phyloP scores from a whole-genome alignment of 2,329 filamentous ascomycete species.

The Aspergillus puulaauensis region DNA sequence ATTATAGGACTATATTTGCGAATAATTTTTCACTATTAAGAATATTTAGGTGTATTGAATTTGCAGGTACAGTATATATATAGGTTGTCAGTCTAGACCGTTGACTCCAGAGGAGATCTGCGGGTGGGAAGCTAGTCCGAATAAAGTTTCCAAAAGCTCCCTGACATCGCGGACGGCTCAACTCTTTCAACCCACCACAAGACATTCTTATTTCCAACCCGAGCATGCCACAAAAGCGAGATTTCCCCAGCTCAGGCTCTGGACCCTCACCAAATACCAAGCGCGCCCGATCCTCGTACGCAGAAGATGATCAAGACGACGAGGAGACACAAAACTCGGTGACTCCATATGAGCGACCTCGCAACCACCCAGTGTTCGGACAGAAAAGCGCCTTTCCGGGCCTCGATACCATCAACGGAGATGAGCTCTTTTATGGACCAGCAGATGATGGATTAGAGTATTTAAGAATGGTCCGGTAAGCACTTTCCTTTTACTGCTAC shows the following conservation, averaged over 20 bases:
- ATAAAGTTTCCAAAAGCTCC: not conserved
- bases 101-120: not conserved
- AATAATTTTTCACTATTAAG: not conserved
- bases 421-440: constrained; percentile 67
- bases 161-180: not conserved
- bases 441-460: constrained; percentile 69
- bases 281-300: constrained; percentile 30
- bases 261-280: constrained; percentile 26
- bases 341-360: constrained; percentile 38
- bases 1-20: not conserved
- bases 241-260: constrained; percentile 20
- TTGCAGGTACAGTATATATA: too few relatives aligned
- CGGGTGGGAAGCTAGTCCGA: not conserved
- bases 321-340: constrained; percentile 14
- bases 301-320: constrained; percentile 30
- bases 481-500: constrained; percentile 29
- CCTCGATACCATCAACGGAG: constrained; percentile 48
- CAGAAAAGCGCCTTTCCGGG: constrained; percentile 71
- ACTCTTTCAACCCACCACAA: not conserved
- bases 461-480: constrained; percentile 69
- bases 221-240: constrained; percentile 37
- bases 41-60: too few relatives aligned
- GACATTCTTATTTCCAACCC: not conserved
- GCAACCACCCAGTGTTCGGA: constrained; percentile 65
- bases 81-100: not conserved